Evolutionary conservation across 495 filamentous ascomycete species (phyloP), one percentile per base, ranked within the genome.

Genomic region (Alectoria sarmentosa): DNA sequence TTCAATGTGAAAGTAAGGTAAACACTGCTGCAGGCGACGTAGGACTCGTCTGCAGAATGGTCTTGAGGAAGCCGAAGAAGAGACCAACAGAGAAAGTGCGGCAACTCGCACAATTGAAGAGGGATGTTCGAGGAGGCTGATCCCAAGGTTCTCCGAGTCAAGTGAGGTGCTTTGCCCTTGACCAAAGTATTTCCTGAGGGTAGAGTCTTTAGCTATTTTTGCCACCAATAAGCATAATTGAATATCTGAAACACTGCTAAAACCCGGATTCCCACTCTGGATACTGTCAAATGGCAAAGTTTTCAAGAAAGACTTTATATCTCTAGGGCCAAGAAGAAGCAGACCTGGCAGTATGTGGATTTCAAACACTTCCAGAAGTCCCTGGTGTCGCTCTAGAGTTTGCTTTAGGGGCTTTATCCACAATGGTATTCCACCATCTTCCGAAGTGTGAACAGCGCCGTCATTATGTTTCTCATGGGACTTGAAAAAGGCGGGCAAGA

Each of bases 1-100:
- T 65, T 96, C 91, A 6, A 87, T 82, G 74, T 92, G 86, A 59
- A 95, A 84, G 4, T 84, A 80, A 4, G 83, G 78, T 0, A 97
- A 42, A 86, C 81, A 48, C 71, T 75, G 46, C 79, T 3, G 85
- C 78, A n/a, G 68, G 66, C 4, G 92, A 26, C 54, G n/a, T n/a
- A 63, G 14, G 10, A 60, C 52, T 15, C 28, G 17, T 46, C 38
- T 46, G 38, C 23, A 52, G 23, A 93, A 83, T 13, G 91, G 89
- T 36, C 84, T 86, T 5, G 88, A 87, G 1, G 85, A 84, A 10
- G 87, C 83, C 11, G 83, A 81, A 0, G 89, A 90, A 21, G 84
- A 84, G 1, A 88, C 82, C 3, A 96, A 74, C 44, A 96, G 77
- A 32, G 89, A 90, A 6, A 96, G 78, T 1, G 90, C 89, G 15